A percentile compares a stretch with the other conserved stretches of the same genome.
These are phyloP conservation scores for Ascosphaera aggregata DNA, from an alignment of 2,329 filamentous ascomycete genomes.

Conservation along the genomic window DNA sequence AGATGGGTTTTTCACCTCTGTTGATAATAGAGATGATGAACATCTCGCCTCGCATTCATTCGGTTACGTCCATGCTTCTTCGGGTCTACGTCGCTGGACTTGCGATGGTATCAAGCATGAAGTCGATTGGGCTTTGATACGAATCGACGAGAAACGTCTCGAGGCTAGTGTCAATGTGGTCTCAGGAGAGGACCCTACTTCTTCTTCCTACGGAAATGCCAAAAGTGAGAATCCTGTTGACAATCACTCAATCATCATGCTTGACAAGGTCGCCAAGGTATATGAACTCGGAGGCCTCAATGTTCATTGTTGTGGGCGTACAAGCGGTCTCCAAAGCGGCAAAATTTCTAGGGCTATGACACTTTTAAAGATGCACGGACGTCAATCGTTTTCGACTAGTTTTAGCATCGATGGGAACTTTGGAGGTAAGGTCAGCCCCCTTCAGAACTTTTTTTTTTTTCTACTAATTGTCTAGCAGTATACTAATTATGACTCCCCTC, in stretches of 20 bases:
- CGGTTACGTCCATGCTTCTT: constrained; percentile 71
- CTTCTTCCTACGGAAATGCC: constrained; percentile 2
- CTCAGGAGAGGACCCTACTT: constrained; percentile 1
- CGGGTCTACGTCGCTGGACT: constrained; percentile 56
- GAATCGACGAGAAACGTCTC: constrained; percentile 46
- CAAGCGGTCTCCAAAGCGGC: constrained; percentile 60
- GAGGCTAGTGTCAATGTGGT: constrained; percentile 48
- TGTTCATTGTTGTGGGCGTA: constrained; percentile 76
- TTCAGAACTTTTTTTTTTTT: constrained; percentile 6
- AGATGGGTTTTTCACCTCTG: constrained; percentile 61
- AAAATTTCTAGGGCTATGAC: constrained; percentile 55
- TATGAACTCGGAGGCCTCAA: constrained; percentile 43
- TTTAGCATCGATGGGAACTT: constrained; percentile 39
- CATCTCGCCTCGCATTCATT: constrained; percentile 61
- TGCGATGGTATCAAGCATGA: constrained; percentile 58
- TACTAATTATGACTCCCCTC: background rate
- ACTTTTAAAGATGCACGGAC: constrained; percentile 70
- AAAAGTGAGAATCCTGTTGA: constrained; percentile 17
- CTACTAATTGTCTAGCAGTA: constrained; percentile 2
- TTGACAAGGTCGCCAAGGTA: constrained; percentile 32
- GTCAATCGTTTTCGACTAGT: constrained; percentile 53
- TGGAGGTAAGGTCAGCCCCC: constrained; percentile 22
- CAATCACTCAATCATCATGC: background rate
- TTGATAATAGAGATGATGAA: constrained; percentile 53
- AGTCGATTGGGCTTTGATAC: constrained; percentile 86